Percentiles rank a stretch among this genome's conserved stretches.
These are phyloP conservation scores for Geranium rotundifolium DNA, from an alignment of 345 rosid species.

Conservation along the genomic window DNA sequence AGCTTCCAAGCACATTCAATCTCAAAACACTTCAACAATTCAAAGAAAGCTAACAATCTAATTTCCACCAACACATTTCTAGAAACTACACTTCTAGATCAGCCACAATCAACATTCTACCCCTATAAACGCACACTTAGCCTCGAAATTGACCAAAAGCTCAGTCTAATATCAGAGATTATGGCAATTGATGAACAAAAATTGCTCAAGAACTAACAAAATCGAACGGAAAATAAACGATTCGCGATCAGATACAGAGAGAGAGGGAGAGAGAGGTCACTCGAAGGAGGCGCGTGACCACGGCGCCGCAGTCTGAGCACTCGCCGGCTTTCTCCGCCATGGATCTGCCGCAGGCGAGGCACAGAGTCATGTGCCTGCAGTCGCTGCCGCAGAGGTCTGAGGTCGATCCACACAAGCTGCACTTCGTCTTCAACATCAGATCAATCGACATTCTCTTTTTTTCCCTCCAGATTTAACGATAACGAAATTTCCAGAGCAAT, in stretches of 20 bases:
- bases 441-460: conserved; percentile 59
- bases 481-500: too few relatives aligned
- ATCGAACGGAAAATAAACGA: too few relatives aligned
- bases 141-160: neutral
- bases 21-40: too few relatives aligned
- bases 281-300: conserved; percentile 70
- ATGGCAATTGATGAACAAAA: neutral
- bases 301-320: conserved; percentile 71
- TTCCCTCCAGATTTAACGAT: too few relatives aligned
- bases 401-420: conserved; percentile 63
- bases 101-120: too few relatives aligned
- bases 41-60: neutral
- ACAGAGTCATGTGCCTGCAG: conserved; percentile 91
- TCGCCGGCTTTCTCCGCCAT: conserved; percentile 74
- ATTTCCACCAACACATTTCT: neutral
- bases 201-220: neutral
- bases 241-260: too few relatives aligned
- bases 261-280: conserved; percentile 32
- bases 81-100: neutral
- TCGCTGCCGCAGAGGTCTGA: conserved; percentile 74
- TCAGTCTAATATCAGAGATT: neutral
- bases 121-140: neutral
- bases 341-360: conserved; percentile 73
- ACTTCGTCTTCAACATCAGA: conserved; percentile 59
- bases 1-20: neutral